Conservation (phyloP, 2,329 filamentous ascomycete genomes). For the Fusarium albidum region DNA sequence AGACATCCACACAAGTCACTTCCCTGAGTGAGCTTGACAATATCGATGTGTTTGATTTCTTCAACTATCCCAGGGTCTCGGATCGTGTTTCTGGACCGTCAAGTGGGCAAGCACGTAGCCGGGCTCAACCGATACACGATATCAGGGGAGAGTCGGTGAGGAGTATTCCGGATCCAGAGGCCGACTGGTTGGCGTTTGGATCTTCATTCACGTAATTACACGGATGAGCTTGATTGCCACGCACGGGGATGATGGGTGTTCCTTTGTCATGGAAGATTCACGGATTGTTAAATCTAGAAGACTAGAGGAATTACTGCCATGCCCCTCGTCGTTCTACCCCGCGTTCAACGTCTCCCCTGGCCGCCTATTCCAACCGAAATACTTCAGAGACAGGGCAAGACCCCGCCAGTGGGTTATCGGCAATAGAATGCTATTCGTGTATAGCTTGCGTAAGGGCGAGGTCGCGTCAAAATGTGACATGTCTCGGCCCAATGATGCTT, state of each 20-base stretch:
- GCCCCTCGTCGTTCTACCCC: not conserved
- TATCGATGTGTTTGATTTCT: constrained; percentile 56
- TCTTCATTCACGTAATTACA: constrained; percentile 14
- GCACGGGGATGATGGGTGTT: no score
- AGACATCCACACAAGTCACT: constrained; percentile 48
- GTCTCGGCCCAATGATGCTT: no score
- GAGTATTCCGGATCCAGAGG: constrained; percentile 21
- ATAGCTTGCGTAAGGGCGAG: no score
- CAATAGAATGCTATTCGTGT: no score
- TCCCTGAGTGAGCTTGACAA: constrained; percentile 52
- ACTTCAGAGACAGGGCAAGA: no score
- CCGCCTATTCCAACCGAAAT: not conserved
- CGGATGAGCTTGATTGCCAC: no score
- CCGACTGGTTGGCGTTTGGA: constrained; percentile 31
- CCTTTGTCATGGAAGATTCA: no score
- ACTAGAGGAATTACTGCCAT: no score
- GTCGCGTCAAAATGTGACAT: no score
- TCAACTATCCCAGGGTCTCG: constrained; percentile 51
- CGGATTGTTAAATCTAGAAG: no score
- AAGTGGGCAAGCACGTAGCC: constrained; percentile 29
- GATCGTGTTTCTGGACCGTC: constrained; percentile 28
- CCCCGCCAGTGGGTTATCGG: no score
- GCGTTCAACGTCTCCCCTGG: not conserved
- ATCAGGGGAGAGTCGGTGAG: constrained; percentile 7
- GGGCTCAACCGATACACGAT: constrained; percentile 1